phyloP scores from a whole-genome alignment of 345 rosid genomes.

The Hypericum androsaemum region DNA sequence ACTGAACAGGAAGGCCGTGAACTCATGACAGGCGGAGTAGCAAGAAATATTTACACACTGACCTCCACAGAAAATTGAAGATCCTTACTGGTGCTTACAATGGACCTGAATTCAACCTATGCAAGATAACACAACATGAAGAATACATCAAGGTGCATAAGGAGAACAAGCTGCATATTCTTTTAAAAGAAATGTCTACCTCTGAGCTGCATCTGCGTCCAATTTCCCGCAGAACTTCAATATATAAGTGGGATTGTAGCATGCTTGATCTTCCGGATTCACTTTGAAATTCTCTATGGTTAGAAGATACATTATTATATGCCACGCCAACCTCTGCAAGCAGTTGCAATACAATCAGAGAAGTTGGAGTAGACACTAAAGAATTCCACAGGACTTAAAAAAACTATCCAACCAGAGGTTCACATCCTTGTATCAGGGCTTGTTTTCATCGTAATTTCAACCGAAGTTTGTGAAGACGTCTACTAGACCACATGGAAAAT shows the following conservation, averaged over 20 bases:
- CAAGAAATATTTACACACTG: conserved; percentile 19
- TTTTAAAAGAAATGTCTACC: conserved; percentile 27
- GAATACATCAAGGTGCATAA: conserved; percentile 8
- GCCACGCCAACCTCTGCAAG: conserved; percentile 50
- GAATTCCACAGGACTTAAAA: too few species aligned
- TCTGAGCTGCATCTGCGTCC: conserved; percentile 83
- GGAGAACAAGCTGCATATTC: conserved; percentile 7
- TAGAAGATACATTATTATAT: conserved; percentile 38
- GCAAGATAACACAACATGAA: conserved; percentile 11
- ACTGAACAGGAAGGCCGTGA: neutral
- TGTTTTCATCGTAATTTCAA: too few species aligned
- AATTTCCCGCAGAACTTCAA: conserved; percentile 82
- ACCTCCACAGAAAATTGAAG: conserved; percentile 95
- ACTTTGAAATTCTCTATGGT: conserved; percentile 38
- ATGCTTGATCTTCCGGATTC: conserved; percentile 60
- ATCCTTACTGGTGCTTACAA: conserved; percentile 80
- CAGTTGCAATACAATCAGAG: conserved; percentile 18
- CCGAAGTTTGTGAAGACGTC: too few species aligned
- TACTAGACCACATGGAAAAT: too few species aligned
- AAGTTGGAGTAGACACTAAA: neutral
- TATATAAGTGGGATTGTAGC: conserved; percentile 51
- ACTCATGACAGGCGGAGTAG: neutral
- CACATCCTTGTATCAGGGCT: too few species aligned
- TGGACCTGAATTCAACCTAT: conserved; percentile 81
- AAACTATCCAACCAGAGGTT: too few species aligned